These are phyloP conservation scores for Ganoderma sinense DNA, from an alignment of 1,284 basidiomycete genomes.

Conservation along the genomic window DNA sequence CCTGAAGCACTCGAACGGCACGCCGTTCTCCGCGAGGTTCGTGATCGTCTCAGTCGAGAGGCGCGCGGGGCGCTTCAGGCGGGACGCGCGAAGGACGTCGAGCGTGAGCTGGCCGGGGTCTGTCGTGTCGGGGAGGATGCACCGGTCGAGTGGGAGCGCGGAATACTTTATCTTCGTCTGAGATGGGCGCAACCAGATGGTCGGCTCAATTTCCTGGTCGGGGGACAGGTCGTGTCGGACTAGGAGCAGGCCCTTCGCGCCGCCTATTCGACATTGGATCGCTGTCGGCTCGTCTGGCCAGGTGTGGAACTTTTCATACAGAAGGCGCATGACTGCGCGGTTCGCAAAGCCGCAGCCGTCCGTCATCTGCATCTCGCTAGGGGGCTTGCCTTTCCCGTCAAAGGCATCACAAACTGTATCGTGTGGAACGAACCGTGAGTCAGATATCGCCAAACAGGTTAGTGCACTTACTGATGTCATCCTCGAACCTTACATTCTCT, in stretches of 20 bases:
- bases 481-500: slow-evolving; percentile 34
- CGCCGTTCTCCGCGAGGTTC: slow-evolving; percentile 55
- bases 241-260: slow-evolving; percentile 42
- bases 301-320: slow-evolving; percentile 37
- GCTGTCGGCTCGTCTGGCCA: slow-evolving; percentile 46
- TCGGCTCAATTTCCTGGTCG: slow-evolving; percentile 30
- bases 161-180: slow-evolving; percentile 51
- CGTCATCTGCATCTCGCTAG: slow-evolving; percentile 49
- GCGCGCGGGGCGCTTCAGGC: slow-evolving; percentile 43
- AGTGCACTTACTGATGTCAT: slow-evolving; percentile 42
- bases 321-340: slow-evolving; percentile 35
- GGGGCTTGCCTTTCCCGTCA: slow-evolving; percentile 34
- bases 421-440: slow-evolving; percentile 4
- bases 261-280: slow-evolving; percentile 49
- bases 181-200: slow-evolving; percentile 48
- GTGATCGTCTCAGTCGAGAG: slow-evolving; percentile 52
- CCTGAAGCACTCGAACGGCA: slow-evolving; percentile 40
- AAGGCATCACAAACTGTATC: slow-evolving; percentile 26
- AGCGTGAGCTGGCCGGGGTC: slow-evolving; percentile 46
- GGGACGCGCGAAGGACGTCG: slow-evolving; percentile 48
- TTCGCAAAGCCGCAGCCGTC: slow-evolving; percentile 54
- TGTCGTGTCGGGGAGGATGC: slow-evolving; percentile 21
- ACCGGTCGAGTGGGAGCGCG: slow-evolving; percentile 3
- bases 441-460: neutral
- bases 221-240: slow-evolving; percentile 22